Evolutionary conservation across 495 filamentous ascomycete species (phyloP), one percentile per base, ranked within the genome.

Genomic region (Tuber indicum): DNA sequence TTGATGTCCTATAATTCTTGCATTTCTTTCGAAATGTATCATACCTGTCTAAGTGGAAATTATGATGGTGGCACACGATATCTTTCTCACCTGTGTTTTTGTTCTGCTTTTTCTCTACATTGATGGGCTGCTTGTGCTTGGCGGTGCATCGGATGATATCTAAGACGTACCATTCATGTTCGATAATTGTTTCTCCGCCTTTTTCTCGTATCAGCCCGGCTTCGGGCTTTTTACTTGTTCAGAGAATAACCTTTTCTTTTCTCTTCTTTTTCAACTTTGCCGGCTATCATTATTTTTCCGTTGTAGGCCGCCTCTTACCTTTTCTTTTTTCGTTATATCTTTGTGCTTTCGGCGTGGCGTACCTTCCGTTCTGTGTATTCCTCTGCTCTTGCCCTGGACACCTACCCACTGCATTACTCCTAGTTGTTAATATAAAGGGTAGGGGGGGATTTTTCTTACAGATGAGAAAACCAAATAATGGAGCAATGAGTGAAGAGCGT

Each of bases 301-400:
- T 69, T 43, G 26, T 32, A 43, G 26, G 58, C 58, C 14, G 36
- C 32, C 58, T 66, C 16, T 12, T 66, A 17, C 26, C 6, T 16
- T 66, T 12, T 12, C 17, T 32, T 32, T 36, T 58, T 72, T 71
- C 47, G 52, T 44, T 72, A 74, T 79, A 74, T 74, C 36, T 39
- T 49, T 79, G 36, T 79, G 49, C 23, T 58, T 80, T 80, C 44
- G 58, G 62, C 52, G 49, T 41, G 58, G 62, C 52, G 70, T 79
- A 79, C 75, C 42, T 80, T 72, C 41, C 58, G 46, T 70, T 41
- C 72, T 78, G 79, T 75, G 69, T 79, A 80, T 73, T 72, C 77
- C 70, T 75, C 66, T 43, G 42, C 26, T 26, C 44, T 32, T 32
- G 32, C 49, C 66, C 49, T 41, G 6, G 26, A n/a, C 43, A 36